Conservation (phyloP, 257 asterid species). For the Solanum piurae region DNA sequence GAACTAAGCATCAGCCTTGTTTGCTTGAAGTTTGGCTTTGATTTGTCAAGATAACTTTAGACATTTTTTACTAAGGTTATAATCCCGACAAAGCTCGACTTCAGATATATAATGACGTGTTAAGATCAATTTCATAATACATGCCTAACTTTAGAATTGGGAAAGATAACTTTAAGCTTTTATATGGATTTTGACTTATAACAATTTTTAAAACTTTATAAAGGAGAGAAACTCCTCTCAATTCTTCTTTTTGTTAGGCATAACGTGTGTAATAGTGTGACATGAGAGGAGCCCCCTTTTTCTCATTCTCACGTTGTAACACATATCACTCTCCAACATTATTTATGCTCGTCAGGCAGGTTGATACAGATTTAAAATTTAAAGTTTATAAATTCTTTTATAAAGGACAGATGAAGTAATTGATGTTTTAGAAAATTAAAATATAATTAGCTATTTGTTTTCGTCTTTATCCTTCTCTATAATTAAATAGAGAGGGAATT, state of each 20-base stretch:
- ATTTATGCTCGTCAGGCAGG: background rate
- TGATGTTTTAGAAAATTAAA: no score
- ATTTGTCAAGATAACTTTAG: background rate
- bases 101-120: background rate
- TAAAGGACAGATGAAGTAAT: no score
- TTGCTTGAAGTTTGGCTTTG: background rate
- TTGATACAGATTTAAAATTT: background rate
- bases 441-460: no score
- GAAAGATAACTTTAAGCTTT: background rate
- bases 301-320: no score
- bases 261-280: background rate
- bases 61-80: no score
- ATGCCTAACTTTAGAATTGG: background rate
- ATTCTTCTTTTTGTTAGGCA: background rate
- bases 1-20: background rate
- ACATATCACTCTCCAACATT: no score
- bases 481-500: background rate
- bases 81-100: background rate
- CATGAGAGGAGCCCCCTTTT: no score
- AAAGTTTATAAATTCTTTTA: background rate
- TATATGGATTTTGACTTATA: background rate
- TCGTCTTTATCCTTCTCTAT: no score
- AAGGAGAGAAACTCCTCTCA: background rate
- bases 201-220: background rate
- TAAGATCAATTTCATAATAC: background rate